Conservation (phyloP, 768 basidiomycete species). For the Heimioporus sp. region DNA sequence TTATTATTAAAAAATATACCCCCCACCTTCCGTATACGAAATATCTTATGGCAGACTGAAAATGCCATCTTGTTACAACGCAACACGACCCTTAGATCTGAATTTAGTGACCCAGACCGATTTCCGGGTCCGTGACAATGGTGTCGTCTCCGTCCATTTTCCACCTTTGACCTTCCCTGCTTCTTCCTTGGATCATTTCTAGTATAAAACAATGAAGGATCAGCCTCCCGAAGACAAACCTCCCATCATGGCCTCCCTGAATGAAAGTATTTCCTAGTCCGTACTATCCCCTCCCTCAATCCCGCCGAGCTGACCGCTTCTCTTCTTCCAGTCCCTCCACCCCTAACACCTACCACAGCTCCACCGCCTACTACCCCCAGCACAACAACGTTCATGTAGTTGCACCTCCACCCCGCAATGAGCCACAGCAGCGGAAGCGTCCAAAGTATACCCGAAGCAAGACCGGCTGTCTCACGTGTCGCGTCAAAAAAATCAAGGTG, state of each 20-base stretch:
- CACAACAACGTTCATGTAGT: constrained; percentile 43
- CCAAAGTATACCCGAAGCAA: constrained; percentile 95
- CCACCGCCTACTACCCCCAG: constrained; percentile 39
- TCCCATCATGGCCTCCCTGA: constrained; percentile 44
- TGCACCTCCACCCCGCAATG: constrained; percentile 47
- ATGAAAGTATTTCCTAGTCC: constrained; percentile 55
- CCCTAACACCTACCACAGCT: constrained; percentile 40
- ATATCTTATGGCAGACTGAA: constrained; percentile 39
- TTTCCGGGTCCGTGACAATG: constrained; percentile 42
- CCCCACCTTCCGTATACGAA: constrained; percentile 42
- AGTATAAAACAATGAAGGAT: constrained; percentile 54
- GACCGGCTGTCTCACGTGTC: constrained; percentile 92
- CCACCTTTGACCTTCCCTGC: constrained; percentile 34
- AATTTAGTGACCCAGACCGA: constrained; percentile 56
- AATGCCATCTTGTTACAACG: constrained; percentile 42
- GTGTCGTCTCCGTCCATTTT: constrained; percentile 39
- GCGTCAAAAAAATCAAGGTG: constrained; percentile 94
- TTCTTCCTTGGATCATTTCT: constrained; percentile 24
- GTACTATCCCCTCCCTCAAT: constrained; percentile 26
- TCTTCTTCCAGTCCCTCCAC: constrained; percentile 32
- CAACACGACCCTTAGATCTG: constrained; percentile 75
- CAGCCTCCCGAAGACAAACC: constrained; percentile 36
- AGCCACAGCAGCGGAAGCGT: constrained; percentile 64
- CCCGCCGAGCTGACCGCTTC: constrained; percentile 17
- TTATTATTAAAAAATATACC: constrained; percentile 45